These are phyloP conservation scores for Flaveria sonorensis DNA, from an alignment of 129 eudicot species.

Conservation along the genomic window DNA sequence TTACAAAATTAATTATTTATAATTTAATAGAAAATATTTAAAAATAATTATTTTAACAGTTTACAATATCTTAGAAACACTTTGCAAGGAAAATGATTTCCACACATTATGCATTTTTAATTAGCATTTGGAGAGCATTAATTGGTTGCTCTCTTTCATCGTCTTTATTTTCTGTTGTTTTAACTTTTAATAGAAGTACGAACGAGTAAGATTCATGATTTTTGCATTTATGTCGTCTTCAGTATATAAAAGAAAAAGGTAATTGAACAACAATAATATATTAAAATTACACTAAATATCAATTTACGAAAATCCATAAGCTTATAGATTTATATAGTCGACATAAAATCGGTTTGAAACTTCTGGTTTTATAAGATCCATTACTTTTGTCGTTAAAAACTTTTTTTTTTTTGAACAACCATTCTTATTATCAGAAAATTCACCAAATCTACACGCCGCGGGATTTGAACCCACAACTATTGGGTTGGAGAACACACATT, in stretches of 20 bases:
- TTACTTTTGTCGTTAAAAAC: too few species aligned
- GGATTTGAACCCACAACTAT: too few species aligned
- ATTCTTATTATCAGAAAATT: too few species aligned
- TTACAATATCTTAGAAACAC: neutral
- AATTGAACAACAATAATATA: neutral
- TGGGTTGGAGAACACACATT: too few species aligned
- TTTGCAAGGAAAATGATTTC: neutral
- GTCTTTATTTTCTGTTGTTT: neutral
- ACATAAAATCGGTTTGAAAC: neutral
- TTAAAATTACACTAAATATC: neutral
- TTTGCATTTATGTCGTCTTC: neutral
- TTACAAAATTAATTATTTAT: too few species aligned
- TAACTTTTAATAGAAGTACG: neutral
- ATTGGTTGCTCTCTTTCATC: neutral
- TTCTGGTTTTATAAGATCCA: too few species aligned
- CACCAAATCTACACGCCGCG: too few species aligned
- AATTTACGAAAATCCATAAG: neutral
- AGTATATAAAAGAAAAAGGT: neutral
- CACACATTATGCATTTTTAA: neutral
- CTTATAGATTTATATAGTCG: neutral
- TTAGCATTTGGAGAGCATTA: neutral
- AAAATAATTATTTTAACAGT: too few species aligned
- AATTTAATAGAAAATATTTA: too few species aligned
- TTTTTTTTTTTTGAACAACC: too few species aligned
- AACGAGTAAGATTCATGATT: constrained; percentile 10